Evolutionary conservation across 2,329 filamentous ascomycete species (phyloP).

Genomic region (Alternaria sp.): DNA sequence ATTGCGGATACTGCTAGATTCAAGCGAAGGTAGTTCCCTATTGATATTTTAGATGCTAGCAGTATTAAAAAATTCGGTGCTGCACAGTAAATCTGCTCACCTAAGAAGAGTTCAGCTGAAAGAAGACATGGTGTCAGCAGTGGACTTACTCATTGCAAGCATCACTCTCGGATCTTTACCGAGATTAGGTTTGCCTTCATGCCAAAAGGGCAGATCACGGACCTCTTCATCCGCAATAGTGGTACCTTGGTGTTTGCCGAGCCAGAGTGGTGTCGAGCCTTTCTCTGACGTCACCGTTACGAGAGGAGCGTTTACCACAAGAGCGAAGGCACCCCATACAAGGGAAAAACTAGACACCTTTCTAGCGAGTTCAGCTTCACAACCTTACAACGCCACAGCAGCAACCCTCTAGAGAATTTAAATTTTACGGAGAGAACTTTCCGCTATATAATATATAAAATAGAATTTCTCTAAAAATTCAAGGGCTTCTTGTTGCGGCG

Average conservation of each 20-base stretch:
- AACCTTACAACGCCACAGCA: too few species aligned
- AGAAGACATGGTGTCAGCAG: not conserved
- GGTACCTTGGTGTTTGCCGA: constrained; percentile 56
- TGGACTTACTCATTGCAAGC: constrained; percentile 50
- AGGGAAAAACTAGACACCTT: too few species aligned
- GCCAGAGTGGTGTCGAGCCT: constrained; percentile 62
- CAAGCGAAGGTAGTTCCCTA: too few species aligned
- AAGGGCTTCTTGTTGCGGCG: too few species aligned
- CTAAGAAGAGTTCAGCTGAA: constrained; percentile 24
- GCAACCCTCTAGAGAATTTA: too few species aligned
- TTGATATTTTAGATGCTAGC: too few species aligned
- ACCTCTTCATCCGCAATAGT: constrained; percentile 50
- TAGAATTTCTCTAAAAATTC: too few species aligned
- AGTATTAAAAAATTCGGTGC: too few species aligned
- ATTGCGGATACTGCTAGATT: not conserved
- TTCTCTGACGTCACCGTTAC: constrained; percentile 57
- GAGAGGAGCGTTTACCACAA: constrained; percentile 59
- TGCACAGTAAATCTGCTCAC: not conserved
- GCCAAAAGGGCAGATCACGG: constrained; percentile 60
- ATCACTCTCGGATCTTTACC: constrained; percentile 56
- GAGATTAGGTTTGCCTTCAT: constrained; percentile 61
- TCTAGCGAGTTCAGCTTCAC: too few species aligned
- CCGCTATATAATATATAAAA: too few species aligned
- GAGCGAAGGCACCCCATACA: constrained; percentile 47
- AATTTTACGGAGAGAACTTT: too few species aligned